Evolutionary conservation across 768 basidiomycete genomes (phyloP), one percentile per base, ranked within the genome.

Genomic region (Kwoniella dendrophila): DNA sequence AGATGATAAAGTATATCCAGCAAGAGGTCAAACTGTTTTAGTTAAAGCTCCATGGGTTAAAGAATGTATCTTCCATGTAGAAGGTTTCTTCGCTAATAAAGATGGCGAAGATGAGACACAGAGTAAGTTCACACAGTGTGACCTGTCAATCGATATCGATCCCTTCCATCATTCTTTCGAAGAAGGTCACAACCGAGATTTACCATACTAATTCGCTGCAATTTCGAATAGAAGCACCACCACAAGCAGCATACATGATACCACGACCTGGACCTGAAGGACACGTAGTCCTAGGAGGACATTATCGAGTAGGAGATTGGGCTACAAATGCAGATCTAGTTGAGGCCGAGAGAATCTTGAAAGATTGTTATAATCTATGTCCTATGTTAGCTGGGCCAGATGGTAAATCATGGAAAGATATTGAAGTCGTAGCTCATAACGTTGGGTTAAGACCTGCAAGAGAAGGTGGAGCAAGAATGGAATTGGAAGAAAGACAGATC

Each of bases 11-110:
- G 80, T 92, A 24, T 86, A 85, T 73, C 90, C 92, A 0, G 84
- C 92, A 65, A 83, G 91, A 44, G 92, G 92, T 7, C 93, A 95
- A 79, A 88, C 90, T 0, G 86, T 93, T 8, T 76, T 92, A 18
- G 82, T 94, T 22, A 78, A 84, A 38, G 89, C 90, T 2, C 86
- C 87, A 0, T 83, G 84, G 80, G 81, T 90, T 45, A 83, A 80
- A 44, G 80, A 82, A 58, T 68, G 68, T 61, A 59, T 27, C 45
- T 74, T 61, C 81, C 67, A 63, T 20, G 65, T 64, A 14, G 70
- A 72, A 18, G 59, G 68, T 22, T 63, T 67, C 62, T 55, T 47
- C 22, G 55, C 59, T 2, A 4, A n/a, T n/a, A 49, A 20, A 18
- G 29, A 51, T 2, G 49, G 34, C 14, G 26, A n/a, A 16, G 49